These are phyloP conservation scores for Schizothecium vesticola DNA, from an alignment of 495 filamentous ascomycete species.

Conservation along the genomic window DNA sequence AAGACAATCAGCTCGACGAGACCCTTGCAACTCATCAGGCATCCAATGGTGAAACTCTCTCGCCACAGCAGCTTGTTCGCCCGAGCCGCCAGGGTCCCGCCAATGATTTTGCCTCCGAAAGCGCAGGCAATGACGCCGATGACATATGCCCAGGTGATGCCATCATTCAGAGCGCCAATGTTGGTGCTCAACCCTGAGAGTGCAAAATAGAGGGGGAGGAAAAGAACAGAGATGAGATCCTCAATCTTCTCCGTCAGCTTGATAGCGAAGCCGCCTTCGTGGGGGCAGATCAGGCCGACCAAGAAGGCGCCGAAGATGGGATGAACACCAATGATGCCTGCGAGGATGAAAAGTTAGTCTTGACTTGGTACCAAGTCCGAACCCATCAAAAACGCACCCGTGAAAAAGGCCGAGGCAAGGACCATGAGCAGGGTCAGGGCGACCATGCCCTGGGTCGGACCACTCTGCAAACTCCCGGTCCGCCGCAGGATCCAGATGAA, in stretches of 20 bases:
- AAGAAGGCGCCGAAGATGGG: slow-evolving; percentile 87
- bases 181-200: slow-evolving; percentile 88
- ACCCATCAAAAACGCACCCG: slow-evolving; percentile 23
- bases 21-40: slow-evolving; percentile 96
- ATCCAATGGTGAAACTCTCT: slow-evolving; percentile 86
- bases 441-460: slow-evolving; percentile 82
- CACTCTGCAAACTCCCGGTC: slow-evolving; percentile 78
- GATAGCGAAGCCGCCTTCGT: slow-evolving; percentile 91
- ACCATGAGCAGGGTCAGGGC: slow-evolving; percentile 75
- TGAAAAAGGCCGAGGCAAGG: slow-evolving; percentile 88
- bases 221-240: slow-evolving; percentile 82
- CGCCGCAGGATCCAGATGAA: slow-evolving; percentile 71
- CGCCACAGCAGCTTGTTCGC: slow-evolving; percentile 81
- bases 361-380: background rate
- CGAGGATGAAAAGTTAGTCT: background rate
- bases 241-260: slow-evolving; percentile 95
- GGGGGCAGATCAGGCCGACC: slow-evolving; percentile 86
- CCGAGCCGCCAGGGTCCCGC: slow-evolving; percentile 76
- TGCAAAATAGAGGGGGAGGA: slow-evolving; percentile 93
- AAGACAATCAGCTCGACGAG: slow-evolving; percentile 93
- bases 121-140: slow-evolving; percentile 77
- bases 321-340: slow-evolving; percentile 75
- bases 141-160: slow-evolving; percentile 89
- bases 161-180: slow-evolving; percentile 75
- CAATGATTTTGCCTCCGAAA: slow-evolving; percentile 79